These are phyloP conservation scores for Immersiporthe knoxdaviesiana DNA, from an alignment of 2,329 filamentous ascomycete genomes.

Conservation along the genomic window DNA sequence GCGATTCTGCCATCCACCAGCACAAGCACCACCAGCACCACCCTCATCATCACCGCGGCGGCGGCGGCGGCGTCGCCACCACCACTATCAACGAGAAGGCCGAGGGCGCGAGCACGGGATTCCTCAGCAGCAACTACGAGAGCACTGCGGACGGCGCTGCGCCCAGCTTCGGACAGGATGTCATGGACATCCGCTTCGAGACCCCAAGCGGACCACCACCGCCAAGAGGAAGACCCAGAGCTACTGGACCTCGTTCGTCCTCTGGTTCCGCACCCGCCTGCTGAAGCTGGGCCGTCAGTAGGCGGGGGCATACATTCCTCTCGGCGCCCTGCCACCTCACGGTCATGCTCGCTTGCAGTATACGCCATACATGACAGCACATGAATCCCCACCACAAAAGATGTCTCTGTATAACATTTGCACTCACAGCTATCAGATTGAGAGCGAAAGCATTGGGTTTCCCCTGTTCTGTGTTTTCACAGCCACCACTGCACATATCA, in stretches of 20 bases:
- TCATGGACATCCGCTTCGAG: conserved; percentile 50
- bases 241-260: conserved; percentile 65
- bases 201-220: conserved; percentile 47
- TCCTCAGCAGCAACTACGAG: conserved; percentile 53
- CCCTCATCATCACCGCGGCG: not conserved
- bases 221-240: conserved; percentile 64
- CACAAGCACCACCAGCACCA: not conserved
- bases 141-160: conserved; percentile 41
- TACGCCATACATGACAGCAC: not conserved
- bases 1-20: conserved; percentile 13
- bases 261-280: conserved; percentile 66
- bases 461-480: not conserved
- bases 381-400: not conserved
- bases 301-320: not conserved
- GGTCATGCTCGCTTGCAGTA: not conserved
- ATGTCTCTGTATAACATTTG: not conserved
- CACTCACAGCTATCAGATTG: not conserved
- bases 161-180: conserved; percentile 40
- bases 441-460: not conserved
- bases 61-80: conserved; percentile 18
- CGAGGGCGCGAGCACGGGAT: conserved; percentile 35
- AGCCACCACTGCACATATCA: not conserved
- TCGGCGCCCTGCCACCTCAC: not conserved
- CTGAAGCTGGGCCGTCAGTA: conserved; percentile 44
- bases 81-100: conserved; percentile 44